These are phyloP conservation scores for Volvox reticuliferus DNA, from an alignment of 139 green algal genomes.

Conservation along the genomic window DNA sequence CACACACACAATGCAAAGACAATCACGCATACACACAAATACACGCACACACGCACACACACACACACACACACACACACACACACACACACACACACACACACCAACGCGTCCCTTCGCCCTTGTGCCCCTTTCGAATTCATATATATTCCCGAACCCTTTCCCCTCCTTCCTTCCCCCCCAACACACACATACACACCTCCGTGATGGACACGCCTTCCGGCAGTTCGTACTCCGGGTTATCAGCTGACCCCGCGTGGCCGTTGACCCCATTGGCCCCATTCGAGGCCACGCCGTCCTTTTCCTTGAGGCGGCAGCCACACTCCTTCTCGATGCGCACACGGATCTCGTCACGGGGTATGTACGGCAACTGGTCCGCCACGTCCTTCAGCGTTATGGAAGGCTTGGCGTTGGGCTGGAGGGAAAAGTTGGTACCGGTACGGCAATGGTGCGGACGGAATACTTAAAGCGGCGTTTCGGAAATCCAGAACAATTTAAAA, in stretches of 20 bases:
- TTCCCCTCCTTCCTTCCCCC: too few species aligned
- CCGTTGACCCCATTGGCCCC: not conserved
- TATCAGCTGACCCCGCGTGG: not conserved
- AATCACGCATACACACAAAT: too few species aligned
- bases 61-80: too few species aligned
- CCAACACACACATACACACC: not conserved
- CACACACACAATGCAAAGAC: too few species aligned
- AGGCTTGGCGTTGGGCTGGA: constrained; percentile 23
- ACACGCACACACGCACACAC: too few species aligned
- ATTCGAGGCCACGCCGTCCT: constrained; percentile 13
- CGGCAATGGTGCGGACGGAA: too few species aligned
- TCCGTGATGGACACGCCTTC: constrained; percentile 35
- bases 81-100: too few species aligned
- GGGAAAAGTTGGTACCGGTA: not conserved
- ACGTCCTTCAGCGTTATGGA: constrained; percentile 34
- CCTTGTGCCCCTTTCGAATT: too few species aligned
- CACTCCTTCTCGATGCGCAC: constrained; percentile 30
- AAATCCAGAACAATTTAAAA: too few species aligned
- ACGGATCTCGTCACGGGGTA: constrained; percentile 23
- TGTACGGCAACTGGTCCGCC: constrained; percentile 11
- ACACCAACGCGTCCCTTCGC: too few species aligned
- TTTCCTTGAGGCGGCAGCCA: constrained; percentile 9
- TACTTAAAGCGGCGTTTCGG: too few species aligned
- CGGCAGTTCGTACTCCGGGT: constrained; percentile 36
- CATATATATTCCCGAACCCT: too few species aligned